Base-by-base conservation (phyloP, 148 eudicot species). In the Fagopyrum homotropicum region DNA sequence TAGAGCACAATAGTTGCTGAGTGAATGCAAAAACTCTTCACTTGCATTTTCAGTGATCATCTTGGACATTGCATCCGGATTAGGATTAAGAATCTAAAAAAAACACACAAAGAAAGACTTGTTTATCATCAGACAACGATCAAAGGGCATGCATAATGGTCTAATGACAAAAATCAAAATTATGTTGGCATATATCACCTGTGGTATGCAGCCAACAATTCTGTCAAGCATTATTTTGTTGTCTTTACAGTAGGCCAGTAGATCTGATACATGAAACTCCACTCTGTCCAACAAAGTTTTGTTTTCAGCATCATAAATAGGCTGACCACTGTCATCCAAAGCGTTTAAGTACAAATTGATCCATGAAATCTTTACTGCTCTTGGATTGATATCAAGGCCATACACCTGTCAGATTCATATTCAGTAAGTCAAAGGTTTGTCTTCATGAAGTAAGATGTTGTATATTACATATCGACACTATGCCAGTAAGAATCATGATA, bases 61-160 rank as follows among this genome's bases (percentile, higher is more conserved):
- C 87, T 89, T 95, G 73, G 93, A 87, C 98, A 95, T 95, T 81
- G 98, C 97, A 85, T 95, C 98, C 72, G 98, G 98, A 83, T 95
- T 95, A 63, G 97, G 98, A 75, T 95, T 95, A 69, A 95, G 93
- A 84, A 95, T 95, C 98, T 95, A 91, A 69, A 82, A 72, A 43
- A 73, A 30, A 74, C 71, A 66, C 30, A 40, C 4, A 35, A 43
- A 66, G 6, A 66, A 66, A 9, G 19, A 66, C 19, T 19, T 1
- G 29, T 19, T 8, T 19, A 72, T 17, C 74, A 72, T 6, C 55
- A 72, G 55, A 72, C 55, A 10, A 66, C 71, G 15, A 14, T 40
- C 71, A 35, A 6, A 66, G 6, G 0, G 46, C 43, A 35, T 35
- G 6, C 40, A 17, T 11, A 40, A 66, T 35, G 47, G 44, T 57